Conservation (phyloP, 345 rosid species). For the Citrus trifoliata region DNA sequence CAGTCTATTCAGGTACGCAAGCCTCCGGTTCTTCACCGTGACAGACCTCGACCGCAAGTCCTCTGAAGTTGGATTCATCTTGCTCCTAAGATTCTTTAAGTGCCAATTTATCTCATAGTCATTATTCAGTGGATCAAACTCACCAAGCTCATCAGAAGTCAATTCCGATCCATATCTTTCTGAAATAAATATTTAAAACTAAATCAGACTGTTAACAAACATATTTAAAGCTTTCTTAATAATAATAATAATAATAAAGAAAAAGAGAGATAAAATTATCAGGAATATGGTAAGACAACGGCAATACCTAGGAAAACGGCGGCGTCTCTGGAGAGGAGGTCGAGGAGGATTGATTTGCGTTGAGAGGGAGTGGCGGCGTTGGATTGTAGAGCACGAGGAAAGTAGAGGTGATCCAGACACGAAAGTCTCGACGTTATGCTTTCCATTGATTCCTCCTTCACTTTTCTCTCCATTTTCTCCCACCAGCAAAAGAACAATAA, state of each 20-base stretch:
- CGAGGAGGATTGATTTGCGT: slow-evolving; percentile 77
- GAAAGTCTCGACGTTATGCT: slow-evolving; percentile 70
- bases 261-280: neutral
- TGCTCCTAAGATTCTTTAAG: slow-evolving; percentile 62
- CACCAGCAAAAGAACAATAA: neutral
- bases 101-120: slow-evolving; percentile 91
- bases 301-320: slow-evolving; percentile 76
- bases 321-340: slow-evolving; percentile 83
- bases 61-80: slow-evolving; percentile 59
- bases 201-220: neutral
- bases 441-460: slow-evolving; percentile 45
- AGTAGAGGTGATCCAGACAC: slow-evolving; percentile 64
- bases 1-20: slow-evolving; percentile 69
- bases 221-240: neutral
- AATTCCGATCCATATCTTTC: slow-evolving; percentile 78
- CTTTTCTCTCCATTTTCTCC: slow-evolving; percentile 16
- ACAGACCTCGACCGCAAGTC: slow-evolving; percentile 63
- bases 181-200: slow-evolving; percentile 19
- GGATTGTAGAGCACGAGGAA: slow-evolving; percentile 71
- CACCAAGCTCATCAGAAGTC: slow-evolving; percentile 57
- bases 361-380: slow-evolving; percentile 48
- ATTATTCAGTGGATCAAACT: slow-evolving; percentile 55
- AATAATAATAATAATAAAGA: too few relatives aligned
- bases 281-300: neutral
- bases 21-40: slow-evolving; percentile 76